Conservation (phyloP, 1,139 yeast species). For the Pichia kudriavzevii region DNA sequence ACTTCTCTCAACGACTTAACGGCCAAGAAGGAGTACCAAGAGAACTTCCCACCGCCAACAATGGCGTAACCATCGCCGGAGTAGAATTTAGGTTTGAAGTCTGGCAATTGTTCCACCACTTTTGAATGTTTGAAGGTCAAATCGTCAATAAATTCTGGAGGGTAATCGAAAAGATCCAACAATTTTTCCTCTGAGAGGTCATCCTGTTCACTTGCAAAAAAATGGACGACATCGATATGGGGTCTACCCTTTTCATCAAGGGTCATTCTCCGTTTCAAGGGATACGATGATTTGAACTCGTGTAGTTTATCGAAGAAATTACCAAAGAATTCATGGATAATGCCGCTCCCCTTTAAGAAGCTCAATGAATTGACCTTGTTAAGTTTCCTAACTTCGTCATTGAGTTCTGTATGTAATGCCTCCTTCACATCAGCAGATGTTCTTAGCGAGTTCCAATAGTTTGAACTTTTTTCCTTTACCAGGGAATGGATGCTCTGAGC, state of each 20-base stretch:
- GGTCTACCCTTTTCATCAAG: conserved; percentile 23
- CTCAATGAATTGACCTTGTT: too few relatives aligned
- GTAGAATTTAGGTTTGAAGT: conserved; percentile 20
- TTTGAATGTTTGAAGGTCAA: conserved; percentile 23
- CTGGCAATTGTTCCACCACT: conserved; percentile 20
- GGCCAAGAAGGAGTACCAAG: conserved; percentile 49
- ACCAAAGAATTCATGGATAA: conserved; percentile 23
- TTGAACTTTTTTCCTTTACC: too few relatives aligned
- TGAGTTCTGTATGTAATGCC: too few relatives aligned
- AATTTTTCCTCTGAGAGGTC: conserved; percentile 20
- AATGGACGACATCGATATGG: conserved; percentile 21
- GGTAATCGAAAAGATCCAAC: conserved; percentile 18
- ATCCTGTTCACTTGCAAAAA: conserved; percentile 20
- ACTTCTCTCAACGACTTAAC: conserved; percentile 45
- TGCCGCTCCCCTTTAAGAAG: conserved; percentile 21
- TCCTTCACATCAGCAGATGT: too few relatives aligned
- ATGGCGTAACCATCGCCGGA: conserved; percentile 53
- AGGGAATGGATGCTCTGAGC: too few relatives aligned
- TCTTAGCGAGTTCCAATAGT: too few relatives aligned
- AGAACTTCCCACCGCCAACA: conserved; percentile 55
- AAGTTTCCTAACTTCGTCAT: too few relatives aligned
- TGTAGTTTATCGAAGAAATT: conserved; percentile 22
- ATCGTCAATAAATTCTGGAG: conserved; percentile 23
- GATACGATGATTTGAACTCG: conserved; percentile 20
- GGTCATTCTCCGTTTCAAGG: conserved; percentile 21